Percentiles rank a stretch among this genome's conserved stretches.
phyloP scores from a whole-genome alignment of 306 rosid species.

The Inga leiocalycina region DNA sequence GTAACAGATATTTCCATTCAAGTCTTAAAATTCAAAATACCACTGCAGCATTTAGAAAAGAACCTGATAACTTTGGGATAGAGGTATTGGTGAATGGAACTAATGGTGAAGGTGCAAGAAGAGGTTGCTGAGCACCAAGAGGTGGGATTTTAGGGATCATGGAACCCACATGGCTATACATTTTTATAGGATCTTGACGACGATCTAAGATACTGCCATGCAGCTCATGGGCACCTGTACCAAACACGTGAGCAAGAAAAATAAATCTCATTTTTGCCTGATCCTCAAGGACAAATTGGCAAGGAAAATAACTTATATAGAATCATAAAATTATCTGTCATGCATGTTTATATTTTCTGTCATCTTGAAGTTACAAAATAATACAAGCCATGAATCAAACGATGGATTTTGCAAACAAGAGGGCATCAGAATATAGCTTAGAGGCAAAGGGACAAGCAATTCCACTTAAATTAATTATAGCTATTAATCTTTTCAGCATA shows the following conservation, averaged over 20 bases:
- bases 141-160: conserved; percentile 71
- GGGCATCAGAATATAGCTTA: conserved; percentile 15
- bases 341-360: conserved; percentile 4
- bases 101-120: conserved; percentile 93
- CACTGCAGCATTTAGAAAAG: conserved; percentile 16
- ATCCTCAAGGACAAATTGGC: conserved; percentile 9
- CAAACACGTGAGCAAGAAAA: conserved; percentile 26
- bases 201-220: conserved; percentile 43
- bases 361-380: neutral
- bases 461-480: neutral
- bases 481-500: conserved; percentile 6
- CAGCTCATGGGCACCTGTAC: conserved; percentile 52
- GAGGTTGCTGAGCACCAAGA: conserved; percentile 73
- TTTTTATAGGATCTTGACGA: conserved; percentile 33
- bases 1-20: conserved; percentile 4
- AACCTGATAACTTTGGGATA: conserved; percentile 88
- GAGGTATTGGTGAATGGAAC: conserved; percentile 77
- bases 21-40: conserved; percentile 20
- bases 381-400: conserved; percentile 14
- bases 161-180: conserved; percentile 43
- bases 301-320: neutral
- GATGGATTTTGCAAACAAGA: neutral
- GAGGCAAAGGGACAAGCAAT: neutral
- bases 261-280: neutral
- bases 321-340: neutral